phyloP scores from a whole-genome alignment of 768 basidiomycete species.

The Trametes cubensis region DNA sequence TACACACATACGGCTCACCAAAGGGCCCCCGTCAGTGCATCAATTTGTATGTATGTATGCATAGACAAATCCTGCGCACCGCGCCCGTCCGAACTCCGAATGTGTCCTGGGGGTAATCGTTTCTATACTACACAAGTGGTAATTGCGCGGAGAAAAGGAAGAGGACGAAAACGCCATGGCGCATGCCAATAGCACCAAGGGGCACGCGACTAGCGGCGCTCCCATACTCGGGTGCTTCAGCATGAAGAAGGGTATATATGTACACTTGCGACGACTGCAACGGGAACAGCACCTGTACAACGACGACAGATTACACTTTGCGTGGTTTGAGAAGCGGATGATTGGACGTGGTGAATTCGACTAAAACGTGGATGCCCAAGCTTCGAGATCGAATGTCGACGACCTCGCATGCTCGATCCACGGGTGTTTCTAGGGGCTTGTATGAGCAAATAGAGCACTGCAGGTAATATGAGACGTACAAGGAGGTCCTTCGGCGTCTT shows the following conservation, averaged over 20 bases:
- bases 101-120: slow-evolving; percentile 11
- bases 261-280: slow-evolving; percentile 18
- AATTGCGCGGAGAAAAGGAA: not conserved
- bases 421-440: slow-evolving; percentile 56
- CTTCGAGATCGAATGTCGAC: slow-evolving; percentile 71
- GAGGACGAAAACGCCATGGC: not conserved
- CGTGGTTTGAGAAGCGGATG: not conserved
- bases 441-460: slow-evolving; percentile 6
- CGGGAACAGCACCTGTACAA: slow-evolving; percentile 10
- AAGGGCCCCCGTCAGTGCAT: not conserved
- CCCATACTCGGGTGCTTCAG: slow-evolving; percentile 1
- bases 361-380: slow-evolving; percentile 77
- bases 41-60: slow-evolving; percentile 1
- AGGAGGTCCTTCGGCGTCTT: slow-evolving; percentile 87
- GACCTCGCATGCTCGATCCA: slow-evolving; percentile 72
- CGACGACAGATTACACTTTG: not conserved
- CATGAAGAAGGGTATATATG: slow-evolving; percentile 21
- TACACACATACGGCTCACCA: slow-evolving; percentile 1
- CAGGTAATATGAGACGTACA: slow-evolving; percentile 47
- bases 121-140: slow-evolving; percentile 20
- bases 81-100: slow-evolving; percentile 6
- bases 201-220: slow-evolving; percentile 9
- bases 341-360: slow-evolving; percentile 25
- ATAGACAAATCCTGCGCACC: not conserved
- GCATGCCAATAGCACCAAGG: slow-evolving; percentile 11